These are phyloP conservation scores for Bipolaris gigantea DNA, from an alignment of 2,329 filamentous ascomycete species.

Conservation along the genomic window DNA sequence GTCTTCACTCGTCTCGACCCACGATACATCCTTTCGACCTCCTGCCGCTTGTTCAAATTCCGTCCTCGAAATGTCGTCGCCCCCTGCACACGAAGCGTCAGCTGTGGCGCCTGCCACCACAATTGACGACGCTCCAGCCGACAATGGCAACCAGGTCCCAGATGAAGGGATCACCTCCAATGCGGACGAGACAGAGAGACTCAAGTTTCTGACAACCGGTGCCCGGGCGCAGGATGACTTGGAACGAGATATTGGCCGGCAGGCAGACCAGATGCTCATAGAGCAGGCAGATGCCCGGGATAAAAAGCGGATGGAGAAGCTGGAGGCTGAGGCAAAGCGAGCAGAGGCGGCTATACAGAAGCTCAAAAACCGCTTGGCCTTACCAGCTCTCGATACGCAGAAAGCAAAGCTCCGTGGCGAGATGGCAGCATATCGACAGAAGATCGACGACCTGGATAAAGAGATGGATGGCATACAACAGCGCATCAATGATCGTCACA, in stretches of 20 bases:
- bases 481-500: conserved; percentile 76
- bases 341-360: conserved; percentile 67
- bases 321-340: conserved; percentile 55
- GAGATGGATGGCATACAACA: conserved; percentile 80
- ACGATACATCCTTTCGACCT: neutral
- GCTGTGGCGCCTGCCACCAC: conserved; percentile 14
- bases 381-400: conserved; percentile 57
- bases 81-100: conserved; percentile 11
- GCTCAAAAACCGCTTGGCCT: conserved; percentile 59
- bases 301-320: conserved; percentile 63
- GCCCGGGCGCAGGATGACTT: conserved; percentile 84
- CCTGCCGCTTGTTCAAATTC: neutral
- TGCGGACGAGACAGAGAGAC: conserved; percentile 47
- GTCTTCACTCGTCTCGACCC: neutral
- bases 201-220: conserved; percentile 44
- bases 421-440: conserved; percentile 65
- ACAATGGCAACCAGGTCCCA: conserved; percentile 14
- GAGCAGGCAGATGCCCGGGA: conserved; percentile 67
- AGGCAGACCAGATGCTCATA: conserved; percentile 63
- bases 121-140: conserved; percentile 12
- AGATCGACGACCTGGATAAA: conserved; percentile 65
- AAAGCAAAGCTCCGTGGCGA: conserved; percentile 65
- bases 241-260: conserved; percentile 77
- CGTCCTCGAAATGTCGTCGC: conserved; percentile 14
- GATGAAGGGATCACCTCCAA: conserved; percentile 33